Evolutionary conservation across 805 yeast species (phyloP).

Genomic region (Candida silvicultrix): DNA sequence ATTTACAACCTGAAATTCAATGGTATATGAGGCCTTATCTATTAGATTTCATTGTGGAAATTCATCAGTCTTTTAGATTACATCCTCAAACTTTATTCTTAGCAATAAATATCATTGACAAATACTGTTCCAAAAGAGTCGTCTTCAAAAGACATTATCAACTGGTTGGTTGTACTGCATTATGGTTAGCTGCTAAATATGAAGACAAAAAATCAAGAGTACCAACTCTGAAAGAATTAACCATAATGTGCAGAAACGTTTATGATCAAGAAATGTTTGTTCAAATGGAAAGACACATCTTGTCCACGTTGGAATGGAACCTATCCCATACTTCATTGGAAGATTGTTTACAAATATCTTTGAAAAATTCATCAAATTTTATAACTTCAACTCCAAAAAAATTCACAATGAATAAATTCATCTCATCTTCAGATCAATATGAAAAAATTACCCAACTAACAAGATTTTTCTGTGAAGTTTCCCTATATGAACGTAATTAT

Average conservation of each 20-base stretch:
- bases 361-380: constrained; percentile 6
- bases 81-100: constrained; percentile 61
- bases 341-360: constrained; percentile 20
- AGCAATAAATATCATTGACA: constrained; percentile 68
- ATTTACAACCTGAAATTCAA: constrained; percentile 79
- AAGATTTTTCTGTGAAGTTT: constrained; percentile 47
- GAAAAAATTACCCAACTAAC: constrained; percentile 24
- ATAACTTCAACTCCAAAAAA: constrained; percentile 16
- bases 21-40: constrained; percentile 75
- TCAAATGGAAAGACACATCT: constrained; percentile 77
- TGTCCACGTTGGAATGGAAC: constrained; percentile 67
- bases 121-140: constrained; percentile 76
- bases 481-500: constrained; percentile 44
- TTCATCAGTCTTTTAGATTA: constrained; percentile 53
- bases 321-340: constrained; percentile 21
- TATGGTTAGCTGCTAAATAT: constrained; percentile 83
- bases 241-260: constrained; percentile 56
- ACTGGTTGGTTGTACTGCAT: constrained; percentile 75
- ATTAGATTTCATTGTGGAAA: constrained; percentile 70
- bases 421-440: background rate
- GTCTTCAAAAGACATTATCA: constrained; percentile 79
- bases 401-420: constrained; percentile 9
- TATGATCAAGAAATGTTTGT: constrained; percentile 58
- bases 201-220: constrained; percentile 61
- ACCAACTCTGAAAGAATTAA: constrained; percentile 61